Conservation (phyloP, 148 eudicot genomes). For the Euryodendron excelsum region DNA sequence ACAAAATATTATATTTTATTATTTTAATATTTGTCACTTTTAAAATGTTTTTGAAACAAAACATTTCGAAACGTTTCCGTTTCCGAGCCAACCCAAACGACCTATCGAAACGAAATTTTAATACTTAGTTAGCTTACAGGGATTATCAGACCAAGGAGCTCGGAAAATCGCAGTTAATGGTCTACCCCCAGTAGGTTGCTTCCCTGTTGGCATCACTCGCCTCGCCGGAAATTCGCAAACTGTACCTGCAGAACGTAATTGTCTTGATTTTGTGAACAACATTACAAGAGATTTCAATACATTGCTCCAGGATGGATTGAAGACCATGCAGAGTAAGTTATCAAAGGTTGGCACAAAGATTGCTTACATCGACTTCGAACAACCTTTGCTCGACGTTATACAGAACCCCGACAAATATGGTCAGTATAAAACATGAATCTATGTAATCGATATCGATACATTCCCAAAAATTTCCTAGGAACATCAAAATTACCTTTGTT, state of each 20-base stretch:
- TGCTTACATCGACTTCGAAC: not conserved
- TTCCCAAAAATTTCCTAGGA: no score
- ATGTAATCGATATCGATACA: no score
- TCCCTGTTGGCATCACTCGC: not conserved
- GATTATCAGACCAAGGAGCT: not conserved
- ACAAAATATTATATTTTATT: no score
- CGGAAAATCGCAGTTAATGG: not conserved
- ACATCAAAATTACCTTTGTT: no score
- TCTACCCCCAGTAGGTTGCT: not conserved
- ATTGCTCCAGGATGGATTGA: not conserved
- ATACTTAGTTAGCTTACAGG: no score
- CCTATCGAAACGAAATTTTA: no score
- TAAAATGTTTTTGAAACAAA: no score
- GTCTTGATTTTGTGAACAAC: not conserved
- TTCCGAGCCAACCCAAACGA: no score
- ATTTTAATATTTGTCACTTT: no score
- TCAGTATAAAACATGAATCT: no score
- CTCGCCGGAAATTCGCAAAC: not conserved
- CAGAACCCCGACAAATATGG: not conserved
- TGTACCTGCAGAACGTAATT: not conserved
- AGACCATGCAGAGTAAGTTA: not conserved
- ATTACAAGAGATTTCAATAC: not conserved
- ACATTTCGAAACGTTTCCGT: no score
- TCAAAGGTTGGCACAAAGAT: not conserved
- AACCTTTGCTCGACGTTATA: not conserved